Evolutionary conservation across 495 filamentous ascomycete species (phyloP).

Genomic region (Daldinia loculata): DNA sequence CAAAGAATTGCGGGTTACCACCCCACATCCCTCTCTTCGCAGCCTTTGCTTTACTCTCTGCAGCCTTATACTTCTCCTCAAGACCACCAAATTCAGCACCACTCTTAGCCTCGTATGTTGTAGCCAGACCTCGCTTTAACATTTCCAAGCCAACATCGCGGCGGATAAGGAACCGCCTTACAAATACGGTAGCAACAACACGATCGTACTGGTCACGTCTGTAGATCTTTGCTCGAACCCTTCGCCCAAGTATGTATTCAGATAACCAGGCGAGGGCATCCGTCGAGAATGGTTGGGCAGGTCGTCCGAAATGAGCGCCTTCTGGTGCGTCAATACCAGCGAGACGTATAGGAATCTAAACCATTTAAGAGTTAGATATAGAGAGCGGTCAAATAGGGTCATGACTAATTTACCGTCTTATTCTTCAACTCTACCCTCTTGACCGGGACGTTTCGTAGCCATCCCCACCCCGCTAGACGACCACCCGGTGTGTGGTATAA

Average conservation of each 20-base stretch:
- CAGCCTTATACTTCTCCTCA: slow-evolving; percentile 70
- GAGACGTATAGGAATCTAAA: slow-evolving; percentile 81
- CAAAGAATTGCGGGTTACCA: slow-evolving; percentile 62
- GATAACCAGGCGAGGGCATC: slow-evolving; percentile 84
- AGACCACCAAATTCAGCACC: slow-evolving; percentile 86
- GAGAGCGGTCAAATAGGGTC: not conserved
- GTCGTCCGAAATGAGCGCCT: slow-evolving; percentile 86
- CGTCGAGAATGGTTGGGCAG: slow-evolving; percentile 81
- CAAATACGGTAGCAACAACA: slow-evolving; percentile 84
- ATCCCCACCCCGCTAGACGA: slow-evolving; percentile 86
- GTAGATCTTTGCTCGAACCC: slow-evolving; percentile 81
- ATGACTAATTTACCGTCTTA: slow-evolving; percentile 69
- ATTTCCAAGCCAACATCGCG: slow-evolving; percentile 90
- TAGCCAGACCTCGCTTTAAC: slow-evolving; percentile 83
- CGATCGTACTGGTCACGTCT: slow-evolving; percentile 90
- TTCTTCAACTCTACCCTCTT: slow-evolving; percentile 73
- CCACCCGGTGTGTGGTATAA: slow-evolving; percentile 95
- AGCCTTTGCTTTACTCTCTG: slow-evolving; percentile 75
- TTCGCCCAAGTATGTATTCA: slow-evolving; percentile 72
- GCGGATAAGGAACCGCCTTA: slow-evolving; percentile 69
- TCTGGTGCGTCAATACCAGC: slow-evolving; percentile 95
- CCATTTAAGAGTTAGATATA: slow-evolving; percentile 12
- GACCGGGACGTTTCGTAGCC: slow-evolving; percentile 78
- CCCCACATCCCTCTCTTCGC: slow-evolving; percentile 81
- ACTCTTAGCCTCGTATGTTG: slow-evolving; percentile 88